Base-by-base conservation (phyloP, 805 yeast species). In the Cyberlindnera galapagoensis region DNA sequence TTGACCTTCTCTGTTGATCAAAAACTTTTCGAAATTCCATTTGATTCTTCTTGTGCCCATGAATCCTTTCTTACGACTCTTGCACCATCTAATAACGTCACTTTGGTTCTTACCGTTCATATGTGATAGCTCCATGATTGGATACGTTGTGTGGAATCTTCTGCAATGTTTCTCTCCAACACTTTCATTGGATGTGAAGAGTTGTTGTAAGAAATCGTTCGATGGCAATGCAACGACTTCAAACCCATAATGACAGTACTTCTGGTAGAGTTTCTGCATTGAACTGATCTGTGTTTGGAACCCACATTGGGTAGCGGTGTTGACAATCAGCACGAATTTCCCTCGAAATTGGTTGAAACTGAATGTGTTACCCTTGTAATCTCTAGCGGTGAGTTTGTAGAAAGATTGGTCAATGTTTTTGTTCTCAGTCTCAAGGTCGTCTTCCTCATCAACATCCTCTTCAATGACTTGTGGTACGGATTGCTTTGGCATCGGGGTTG, bases 301-400 rank as follows among this genome's bases (percentile, higher is more conserved):
- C 4, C 77, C 78, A 56, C 94, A 84, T 57, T 83, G 79, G 42
- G 94, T 79, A 7, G 95, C 96, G 7, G 84, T 88, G 57, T 87
- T 87, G 31, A 85, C 94, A 31, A 87, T 66, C 24, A 87, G 56
- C 3, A 86, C 88, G 14, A 79, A 87, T 58, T 86, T 82, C 22
- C 88, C 92, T 52, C 75, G 69, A 36, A 84, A 63, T 36, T 75
- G 61, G 24, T 56, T 47, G 45, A 86, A 78, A 18, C 77, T 69
- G 55, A 63, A 77, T 4, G 69, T 69, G 36, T 75, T 51, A 19
- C 79, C 80, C 33, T 67, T 62, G 49, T 66, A 63, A 59, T 80
- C 84, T 27, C 52, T 46, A 10, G 90, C 80, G 9, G 63, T 50
- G 35, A 81, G 71, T 5, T 68, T 74, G 66, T 85, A 85, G 51